Conservation (phyloP, 805 yeast genomes). For the Yamadazyma sp. region DNA sequence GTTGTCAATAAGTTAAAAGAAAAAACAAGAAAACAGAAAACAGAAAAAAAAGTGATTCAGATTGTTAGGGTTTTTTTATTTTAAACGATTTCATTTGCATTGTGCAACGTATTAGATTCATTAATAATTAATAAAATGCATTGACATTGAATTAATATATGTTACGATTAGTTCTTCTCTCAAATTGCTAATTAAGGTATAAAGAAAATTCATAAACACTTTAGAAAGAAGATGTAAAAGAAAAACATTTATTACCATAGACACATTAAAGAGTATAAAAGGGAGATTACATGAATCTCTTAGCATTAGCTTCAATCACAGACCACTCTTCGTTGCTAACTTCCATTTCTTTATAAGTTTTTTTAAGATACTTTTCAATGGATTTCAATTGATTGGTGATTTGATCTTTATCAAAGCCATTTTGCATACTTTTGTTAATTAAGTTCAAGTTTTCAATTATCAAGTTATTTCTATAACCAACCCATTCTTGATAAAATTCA, state of each 20-base stretch:
- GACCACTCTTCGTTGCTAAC: slow-evolving; percentile 13
- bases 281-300: not conserved
- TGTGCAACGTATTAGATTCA: too few relatives aligned
- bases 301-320: slow-evolving; percentile 1
- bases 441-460: slow-evolving; percentile 21
- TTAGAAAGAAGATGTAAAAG: too few relatives aligned
- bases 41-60: too few relatives aligned
- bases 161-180: too few relatives aligned
- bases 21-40: too few relatives aligned
- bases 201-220: too few relatives aligned
- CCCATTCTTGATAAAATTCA: slow-evolving; percentile 38
- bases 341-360: slow-evolving; percentile 27
- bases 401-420: slow-evolving; percentile 25
- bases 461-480: slow-evolving; percentile 26
- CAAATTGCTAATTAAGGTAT: too few relatives aligned
- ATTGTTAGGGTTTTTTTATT: too few relatives aligned
- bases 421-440: slow-evolving; percentile 5
- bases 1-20: slow-evolving; percentile 40
- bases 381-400: slow-evolving; percentile 19
- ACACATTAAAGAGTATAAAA: too few relatives aligned
- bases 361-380: slow-evolving; percentile 19
- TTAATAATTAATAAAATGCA: too few relatives aligned
- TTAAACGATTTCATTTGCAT: too few relatives aligned
- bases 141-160: too few relatives aligned
- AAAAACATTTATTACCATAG: not conserved